Base-by-base conservation (phyloP, 495 filamentous ascomycete species). In the Hypoxylon subgilvum region DNA sequence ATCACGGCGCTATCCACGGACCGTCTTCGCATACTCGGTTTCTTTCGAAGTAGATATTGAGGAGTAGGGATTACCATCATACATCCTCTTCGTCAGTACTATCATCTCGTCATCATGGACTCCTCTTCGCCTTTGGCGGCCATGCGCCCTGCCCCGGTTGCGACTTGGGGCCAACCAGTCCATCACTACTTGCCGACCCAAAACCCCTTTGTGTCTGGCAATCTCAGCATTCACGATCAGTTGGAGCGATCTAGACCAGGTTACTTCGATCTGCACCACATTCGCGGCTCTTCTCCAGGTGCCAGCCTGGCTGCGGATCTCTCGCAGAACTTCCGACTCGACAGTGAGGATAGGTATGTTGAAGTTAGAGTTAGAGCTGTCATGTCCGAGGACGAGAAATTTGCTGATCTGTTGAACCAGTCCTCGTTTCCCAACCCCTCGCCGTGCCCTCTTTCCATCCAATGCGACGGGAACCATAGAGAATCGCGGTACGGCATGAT, bases 261-360 rank as follows among this genome's bases (percentile, higher is more conserved):
- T 62, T 96, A 93, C 76, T 95, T 95, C 76, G 82, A 76, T 57
- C 72, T 88, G 61, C 88, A 88, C 63, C 79, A 84, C 18, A 76
- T 91, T 52, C 85, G 85, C 45, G 90, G 91, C 19, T 96, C 94
- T 6, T 98, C 94, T 31, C 94, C 94, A 6, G 89, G 90, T 23
- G 85, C 90, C 2, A 94, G 89, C 66, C 75, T 98, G 57, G 93
- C 91, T 16, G 91, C 91, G 36, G 94, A 97, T 72, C 80, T 97
- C 63, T 96, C 92, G 36, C 91, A 96, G 70, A 98, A 97, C 78
- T 96, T 97, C 66, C 91, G 91, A 61, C 86, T 96, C 66, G 75
- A 82, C 60, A 84, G 77, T 51, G 92, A 96, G 69, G 86, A 87
- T 61, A 95, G 91, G 92, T 96, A 69, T 71, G 72, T 78, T 57